Conservation (phyloP, 2,329 filamentous ascomycete genomes). For the Nemania sp. region DNA sequence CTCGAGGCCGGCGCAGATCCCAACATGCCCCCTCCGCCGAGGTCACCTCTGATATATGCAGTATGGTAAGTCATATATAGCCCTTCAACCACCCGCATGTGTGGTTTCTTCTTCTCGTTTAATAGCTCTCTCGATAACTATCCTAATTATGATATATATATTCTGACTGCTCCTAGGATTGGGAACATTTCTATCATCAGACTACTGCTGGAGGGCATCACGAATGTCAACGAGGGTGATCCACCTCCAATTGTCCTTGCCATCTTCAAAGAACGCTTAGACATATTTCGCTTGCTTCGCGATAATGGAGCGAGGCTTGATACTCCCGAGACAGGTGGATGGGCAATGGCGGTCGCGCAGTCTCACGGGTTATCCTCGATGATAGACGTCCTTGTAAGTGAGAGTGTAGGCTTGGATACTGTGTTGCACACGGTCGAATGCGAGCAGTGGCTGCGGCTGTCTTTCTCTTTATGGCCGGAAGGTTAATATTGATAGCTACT, state of each 20-base stretch:
- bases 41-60: background rate
- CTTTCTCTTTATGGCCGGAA: too few relatives aligned
- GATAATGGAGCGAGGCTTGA: constrained; percentile 23
- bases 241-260: constrained; percentile 6
- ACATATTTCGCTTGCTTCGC: constrained; percentile 24
- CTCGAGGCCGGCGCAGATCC: constrained; percentile 21
- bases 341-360: constrained; percentile 21
- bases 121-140: background rate
- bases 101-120: background rate
- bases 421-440: too few relatives aligned
- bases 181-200: background rate
- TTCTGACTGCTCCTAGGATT: background rate
- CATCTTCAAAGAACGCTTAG: constrained; percentile 21
- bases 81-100: too few relatives aligned
- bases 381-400: constrained; percentile 17
- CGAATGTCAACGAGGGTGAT: background rate
- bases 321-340: constrained; percentile 25
- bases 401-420: constrained; percentile 13
- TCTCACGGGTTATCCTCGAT: constrained; percentile 20
- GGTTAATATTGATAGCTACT: too few relatives aligned
- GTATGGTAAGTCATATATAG: background rate
- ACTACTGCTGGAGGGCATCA: background rate
- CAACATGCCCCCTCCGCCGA: constrained; percentile 8
- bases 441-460: too few relatives aligned
- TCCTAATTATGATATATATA: background rate